These are phyloP conservation scores for Brassica balearica DNA, from an alignment of 441 rosid genomes.

Conservation along the genomic window DNA sequence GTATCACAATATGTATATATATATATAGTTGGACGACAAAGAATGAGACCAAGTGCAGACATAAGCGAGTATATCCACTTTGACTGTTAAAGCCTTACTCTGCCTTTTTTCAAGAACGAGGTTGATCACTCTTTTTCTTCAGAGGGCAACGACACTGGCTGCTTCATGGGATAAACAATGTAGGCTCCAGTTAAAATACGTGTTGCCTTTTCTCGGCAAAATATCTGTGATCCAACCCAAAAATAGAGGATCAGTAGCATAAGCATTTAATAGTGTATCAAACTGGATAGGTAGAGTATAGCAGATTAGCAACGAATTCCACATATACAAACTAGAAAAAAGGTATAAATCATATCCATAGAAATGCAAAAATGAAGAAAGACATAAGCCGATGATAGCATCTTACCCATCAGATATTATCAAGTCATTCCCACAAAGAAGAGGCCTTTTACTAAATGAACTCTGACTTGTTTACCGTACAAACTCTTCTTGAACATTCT, in stretches of 20 bases:
- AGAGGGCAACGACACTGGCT: too few relatives aligned
- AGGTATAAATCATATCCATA: background rate
- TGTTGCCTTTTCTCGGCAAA: too few relatives aligned
- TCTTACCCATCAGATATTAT: background rate
- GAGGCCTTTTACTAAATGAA: constrained; percentile 20
- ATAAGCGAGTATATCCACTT: background rate
- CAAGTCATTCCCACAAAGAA: background rate
- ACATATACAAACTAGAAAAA: too few relatives aligned
- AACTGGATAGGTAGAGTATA: too few relatives aligned
- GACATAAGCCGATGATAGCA: background rate
- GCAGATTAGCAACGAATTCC: too few relatives aligned
- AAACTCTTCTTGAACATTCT: constrained; percentile 5
- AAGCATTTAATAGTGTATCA: too few relatives aligned
- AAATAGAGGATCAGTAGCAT: too few relatives aligned
- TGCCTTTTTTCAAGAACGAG: background rate
- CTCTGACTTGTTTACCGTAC: constrained; percentile 17
- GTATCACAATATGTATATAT: background rate
- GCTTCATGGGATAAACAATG: too few relatives aligned
- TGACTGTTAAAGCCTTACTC: background rate
- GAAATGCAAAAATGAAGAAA: background rate
- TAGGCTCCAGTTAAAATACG: too few relatives aligned
- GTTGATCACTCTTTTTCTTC: background rate
- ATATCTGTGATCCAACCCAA: too few relatives aligned
- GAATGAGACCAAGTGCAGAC: background rate
- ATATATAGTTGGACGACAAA: background rate